Base-by-base conservation (phyloP, 2,329 filamentous ascomycete genomes). In the Didymella exigua region DNA sequence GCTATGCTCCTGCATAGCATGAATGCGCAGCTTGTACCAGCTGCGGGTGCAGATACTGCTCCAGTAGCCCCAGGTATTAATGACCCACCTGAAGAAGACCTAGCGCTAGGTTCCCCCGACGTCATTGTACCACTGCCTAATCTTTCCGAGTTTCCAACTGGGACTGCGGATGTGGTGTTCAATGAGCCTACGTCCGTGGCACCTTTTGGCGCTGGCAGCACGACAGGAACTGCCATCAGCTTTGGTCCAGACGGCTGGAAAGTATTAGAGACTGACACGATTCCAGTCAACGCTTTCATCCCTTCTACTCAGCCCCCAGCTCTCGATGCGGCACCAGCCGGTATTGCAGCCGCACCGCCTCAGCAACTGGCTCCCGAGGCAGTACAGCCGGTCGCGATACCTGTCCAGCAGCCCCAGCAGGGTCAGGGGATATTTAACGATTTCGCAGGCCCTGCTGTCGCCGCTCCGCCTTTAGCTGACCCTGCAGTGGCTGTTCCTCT, bases 1-100 rank as follows among this genome's bases (percentile, higher is more conserved):
- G 53, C 53, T 51, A 50, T 56, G 53, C 47, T 56, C 41, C 37
- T 56, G 47, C 53, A 36, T 19, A 33, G 34, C 45, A 36, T 56
- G 29, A 42, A 56, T n/a, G 53, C 53, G 23, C 53, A 56, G 24
- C 4, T 43, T 29, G 29, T 26, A 42, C 38, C 50, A 19, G 31
- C 38, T 34, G 2, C 21, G n/a, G 43, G n/a, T 29, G 30, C 44
- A 47, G 30, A 19, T 3, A 19, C n/a, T 14, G 24, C 24, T 23
- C n/a, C n/a, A n/a, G n/a, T n/a, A n/a, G 6, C 29, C 24, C 36
- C 46, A 46, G 48, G 53, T 43, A 46, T 46, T 43, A 19, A 47
- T 24, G 36, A 41, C 29, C 53, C 47, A 4, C 43, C 53, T 24
- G 41, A 50, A 21, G 14, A 34, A 13, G 26, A 54, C 1, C 33